A percentile compares a stretch with the other conserved stretches of the same genome.
These are phyloP conservation scores for Hanseniaspora guilliermondii DNA, from an alignment of 805 yeast genomes.

Conservation along the genomic window DNA sequence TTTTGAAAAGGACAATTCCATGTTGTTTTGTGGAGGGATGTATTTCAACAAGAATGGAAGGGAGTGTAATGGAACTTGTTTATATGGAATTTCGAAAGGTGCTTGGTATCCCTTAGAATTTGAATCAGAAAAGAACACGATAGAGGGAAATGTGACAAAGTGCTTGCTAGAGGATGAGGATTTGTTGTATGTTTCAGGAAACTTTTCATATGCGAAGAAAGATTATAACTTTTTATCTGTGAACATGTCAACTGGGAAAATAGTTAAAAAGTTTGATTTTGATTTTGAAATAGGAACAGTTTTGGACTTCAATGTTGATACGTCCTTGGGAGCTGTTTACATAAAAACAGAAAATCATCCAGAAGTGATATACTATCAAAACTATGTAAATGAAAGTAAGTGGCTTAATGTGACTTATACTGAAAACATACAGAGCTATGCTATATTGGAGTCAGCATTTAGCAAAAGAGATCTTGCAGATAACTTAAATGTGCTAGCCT, in stretches of 20 bases:
- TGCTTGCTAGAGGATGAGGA: conserved; percentile 37
- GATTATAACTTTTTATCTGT: conserved; percentile 25
- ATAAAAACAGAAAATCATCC: conserved; percentile 37
- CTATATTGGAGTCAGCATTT: neutral
- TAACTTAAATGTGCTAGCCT: conserved; percentile 18
- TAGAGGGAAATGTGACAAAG: conserved; percentile 44
- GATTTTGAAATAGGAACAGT: conserved; percentile 8
- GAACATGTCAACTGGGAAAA: conserved; percentile 32
- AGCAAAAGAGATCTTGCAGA: neutral
- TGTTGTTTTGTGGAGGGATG: conserved; percentile 62
- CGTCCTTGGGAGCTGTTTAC: conserved; percentile 28
- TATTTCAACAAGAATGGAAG: conserved; percentile 32
- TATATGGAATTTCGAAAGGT: conserved; percentile 42
- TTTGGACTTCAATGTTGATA: conserved; percentile 16
- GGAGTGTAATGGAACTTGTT: conserved; percentile 54
- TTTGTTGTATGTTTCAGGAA: conserved; percentile 40
- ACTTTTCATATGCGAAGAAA: conserved; percentile 27
- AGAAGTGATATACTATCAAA: conserved; percentile 27
- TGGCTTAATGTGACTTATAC: conserved; percentile 1
- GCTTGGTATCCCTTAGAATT: conserved; percentile 38
- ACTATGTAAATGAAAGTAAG: neutral
- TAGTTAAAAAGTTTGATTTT: neutral
- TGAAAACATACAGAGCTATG: neutral
- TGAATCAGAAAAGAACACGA: conserved; percentile 15
- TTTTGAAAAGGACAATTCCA: conserved; percentile 30